Evolutionary conservation across 352 stramenopile species (phyloP).

Genomic region (Aphanomyces invadans): DNA sequence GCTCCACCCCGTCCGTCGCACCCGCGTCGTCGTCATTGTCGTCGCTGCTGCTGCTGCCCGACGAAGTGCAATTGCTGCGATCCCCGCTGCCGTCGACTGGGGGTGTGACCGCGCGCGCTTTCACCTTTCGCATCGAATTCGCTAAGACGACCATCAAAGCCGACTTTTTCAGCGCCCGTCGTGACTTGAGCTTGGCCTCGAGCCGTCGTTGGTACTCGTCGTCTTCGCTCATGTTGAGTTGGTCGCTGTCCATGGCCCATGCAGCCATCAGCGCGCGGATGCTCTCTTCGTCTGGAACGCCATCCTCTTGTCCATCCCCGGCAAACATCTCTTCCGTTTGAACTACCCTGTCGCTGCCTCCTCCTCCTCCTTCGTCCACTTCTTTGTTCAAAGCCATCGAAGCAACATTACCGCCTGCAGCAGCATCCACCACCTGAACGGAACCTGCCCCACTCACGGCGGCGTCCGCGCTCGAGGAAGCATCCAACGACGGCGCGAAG

Average conservation of each 20-base stretch:
- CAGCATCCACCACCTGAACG: too few species aligned
- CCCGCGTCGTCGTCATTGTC: not conserved
- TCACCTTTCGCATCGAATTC: not conserved
- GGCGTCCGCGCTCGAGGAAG: too few species aligned
- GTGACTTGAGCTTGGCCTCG: not conserved
- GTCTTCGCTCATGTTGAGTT: not conserved
- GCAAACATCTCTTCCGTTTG: too few species aligned
- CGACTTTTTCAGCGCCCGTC: not conserved
- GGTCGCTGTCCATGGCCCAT: not conserved
- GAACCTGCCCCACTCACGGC: too few species aligned
- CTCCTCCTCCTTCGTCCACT: too few species aligned
- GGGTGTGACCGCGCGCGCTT: not conserved
- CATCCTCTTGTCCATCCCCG: not conserved
- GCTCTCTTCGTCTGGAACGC: too few species aligned
- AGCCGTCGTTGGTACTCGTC: not conserved
- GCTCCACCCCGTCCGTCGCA: not conserved
- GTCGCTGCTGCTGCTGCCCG: too few species aligned
- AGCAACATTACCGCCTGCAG: too few species aligned
- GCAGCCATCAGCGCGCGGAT: not conserved
- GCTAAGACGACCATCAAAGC: not conserved
- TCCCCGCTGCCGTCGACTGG: not conserved
- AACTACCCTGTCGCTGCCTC: too few species aligned
- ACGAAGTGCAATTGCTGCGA: not conserved
- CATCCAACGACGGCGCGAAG: too few species aligned
- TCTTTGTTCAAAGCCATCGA: too few species aligned